Conservation (phyloP, 2,329 filamentous ascomycete genomes). For the Colletotrichum costaricense region DNA sequence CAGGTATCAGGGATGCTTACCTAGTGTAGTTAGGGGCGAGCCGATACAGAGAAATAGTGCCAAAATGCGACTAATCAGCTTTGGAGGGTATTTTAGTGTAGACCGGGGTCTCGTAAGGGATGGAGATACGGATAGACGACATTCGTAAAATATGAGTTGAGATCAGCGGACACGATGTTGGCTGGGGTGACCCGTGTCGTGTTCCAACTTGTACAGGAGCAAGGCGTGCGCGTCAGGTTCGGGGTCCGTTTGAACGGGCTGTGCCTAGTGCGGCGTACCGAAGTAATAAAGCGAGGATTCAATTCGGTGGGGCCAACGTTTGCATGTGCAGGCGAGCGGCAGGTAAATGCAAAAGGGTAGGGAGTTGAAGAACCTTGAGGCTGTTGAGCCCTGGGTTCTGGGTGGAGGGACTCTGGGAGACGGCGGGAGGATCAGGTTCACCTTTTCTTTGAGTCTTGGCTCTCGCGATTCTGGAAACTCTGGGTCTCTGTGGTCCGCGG, state of each 20-base stretch:
- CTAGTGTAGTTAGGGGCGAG: not conserved
- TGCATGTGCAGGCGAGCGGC: conserved; percentile 5
- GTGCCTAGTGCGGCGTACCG: conserved; percentile 24
- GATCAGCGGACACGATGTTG: not conserved
- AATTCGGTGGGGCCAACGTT: not conserved
- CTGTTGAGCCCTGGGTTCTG: no score
- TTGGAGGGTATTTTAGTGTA: not conserved
- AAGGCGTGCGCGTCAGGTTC: conserved; percentile 21
- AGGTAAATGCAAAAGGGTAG: conserved; percentile 1
- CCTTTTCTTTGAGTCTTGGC: not conserved
- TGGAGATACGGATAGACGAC: not conserved
- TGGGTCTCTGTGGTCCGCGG: not conserved
- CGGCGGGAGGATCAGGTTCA: not conserved
- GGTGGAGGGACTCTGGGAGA: not conserved
- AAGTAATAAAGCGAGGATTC: conserved; percentile 5
- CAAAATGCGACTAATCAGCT: conserved; percentile 1
- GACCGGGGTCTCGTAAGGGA: not conserved
- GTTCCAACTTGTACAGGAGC: conserved; percentile 6
- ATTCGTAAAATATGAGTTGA: not conserved
- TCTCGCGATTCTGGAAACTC: not conserved
- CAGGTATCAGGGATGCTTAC: not conserved
- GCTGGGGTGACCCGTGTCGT: not conserved
- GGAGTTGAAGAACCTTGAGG: not conserved
- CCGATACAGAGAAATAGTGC: not conserved
- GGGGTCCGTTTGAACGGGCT: conserved; percentile 28